Evolutionary conservation across 768 basidiomycete species (phyloP), one percentile per base, ranked within the genome.

Genomic region (Suillus luteus): DNA sequence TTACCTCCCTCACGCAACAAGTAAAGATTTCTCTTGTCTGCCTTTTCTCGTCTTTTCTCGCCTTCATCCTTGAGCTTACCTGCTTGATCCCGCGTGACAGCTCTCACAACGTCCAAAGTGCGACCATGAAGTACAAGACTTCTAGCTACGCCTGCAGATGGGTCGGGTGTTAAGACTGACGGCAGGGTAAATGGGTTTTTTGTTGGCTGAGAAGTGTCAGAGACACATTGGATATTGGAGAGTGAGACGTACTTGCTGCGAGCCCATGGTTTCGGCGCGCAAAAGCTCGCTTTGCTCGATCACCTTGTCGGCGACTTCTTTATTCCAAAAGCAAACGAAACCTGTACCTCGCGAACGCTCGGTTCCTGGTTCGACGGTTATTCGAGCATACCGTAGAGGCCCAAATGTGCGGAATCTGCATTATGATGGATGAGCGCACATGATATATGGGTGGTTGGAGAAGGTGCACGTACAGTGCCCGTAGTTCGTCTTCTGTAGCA

Each of bases 261-360:
- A 75, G 19, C 86, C 86, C 10, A 82, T 81, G 0, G 86, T 89
- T 75, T 93, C 91, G 35, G 79, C 68, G 22, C 85, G 85, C 5
- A 94, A 76, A 6, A 88, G 78, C 31, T 92, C 87, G 64, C 94
- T 91, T 71, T 95, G 92, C 61, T 87, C 82, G 27, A 99, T 82
- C 10, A 87, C 94, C 64, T 87, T 87, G 71, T 96, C 89, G 17
- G 96, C 96, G 66, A 96, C 91, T 66, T 88, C 91, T 65, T 84
- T 87, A 63, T 96, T 93, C 95, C 96, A 98, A 78, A 96, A 98
- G 74, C 95, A 98, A 2, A 90, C 95, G 72, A 99, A 99, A 3
- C 95, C 97, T 7, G 95, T 96, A 31, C 97, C 97, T 54, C 95
- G 84, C 27, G 96, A 95, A 54, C 95, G 89, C 19, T 90, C 93